A percentile compares a stretch with the other conserved stretches of the same genome.
Conservation (phyloP, 345 rosid species). For the Sonneratia alba region DNA sequence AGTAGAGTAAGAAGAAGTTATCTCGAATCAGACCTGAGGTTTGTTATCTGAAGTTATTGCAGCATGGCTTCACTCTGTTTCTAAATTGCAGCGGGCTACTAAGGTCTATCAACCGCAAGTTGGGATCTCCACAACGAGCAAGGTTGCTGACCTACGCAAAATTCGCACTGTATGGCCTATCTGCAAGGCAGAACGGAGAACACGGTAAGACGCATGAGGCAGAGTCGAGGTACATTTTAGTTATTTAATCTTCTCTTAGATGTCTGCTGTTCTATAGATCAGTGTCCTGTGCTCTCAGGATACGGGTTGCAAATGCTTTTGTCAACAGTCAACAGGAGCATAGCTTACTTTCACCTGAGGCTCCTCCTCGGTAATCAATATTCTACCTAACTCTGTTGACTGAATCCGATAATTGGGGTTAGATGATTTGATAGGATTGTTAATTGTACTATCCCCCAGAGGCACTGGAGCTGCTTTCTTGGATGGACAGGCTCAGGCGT, state of each 20-base stretch:
- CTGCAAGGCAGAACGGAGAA: conserved; percentile 23
- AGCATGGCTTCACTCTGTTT: background rate
- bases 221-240: background rate
- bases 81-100: conserved; percentile 49
- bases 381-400: background rate
- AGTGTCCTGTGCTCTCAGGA: conserved; percentile 21
- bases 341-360: conserved; percentile 39
- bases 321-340: conserved; percentile 26
- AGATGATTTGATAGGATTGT: background rate
- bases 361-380: conserved; percentile 43
- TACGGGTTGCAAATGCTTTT: conserved; percentile 18
- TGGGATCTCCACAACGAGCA: conserved; percentile 51
- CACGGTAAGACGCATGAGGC: conserved; percentile 25
- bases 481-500: conserved; percentile 44
- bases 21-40: too few relatives aligned
- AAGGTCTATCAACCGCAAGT: conserved; percentile 46
- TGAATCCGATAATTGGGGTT: background rate
- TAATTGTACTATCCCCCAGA: conserved; percentile 21
- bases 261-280: background rate
- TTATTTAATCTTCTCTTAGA: background rate
- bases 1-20: conserved; percentile 47
- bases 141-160: conserved; percentile 65
- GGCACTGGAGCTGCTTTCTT: conserved; percentile 32
- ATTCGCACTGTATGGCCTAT: conserved; percentile 53
- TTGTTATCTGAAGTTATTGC: background rate